Base-by-base conservation (phyloP, 1,284 basidiomycete genomes). In the Marasmius oreades region DNA sequence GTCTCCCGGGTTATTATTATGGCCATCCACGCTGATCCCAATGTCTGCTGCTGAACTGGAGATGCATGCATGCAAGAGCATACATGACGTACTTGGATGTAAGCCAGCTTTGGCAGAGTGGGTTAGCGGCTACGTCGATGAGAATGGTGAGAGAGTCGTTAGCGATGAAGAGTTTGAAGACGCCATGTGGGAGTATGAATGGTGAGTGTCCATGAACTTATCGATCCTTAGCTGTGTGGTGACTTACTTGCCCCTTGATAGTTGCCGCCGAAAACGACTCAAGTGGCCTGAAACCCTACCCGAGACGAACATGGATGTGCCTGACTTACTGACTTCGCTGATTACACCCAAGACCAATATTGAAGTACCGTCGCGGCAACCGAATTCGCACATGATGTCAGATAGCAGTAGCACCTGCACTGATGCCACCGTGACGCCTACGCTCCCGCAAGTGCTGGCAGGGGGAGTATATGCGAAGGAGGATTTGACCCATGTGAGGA, bases 171-270 rank as follows among this genome's bases (percentile, higher is more conserved):
- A 78, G 58, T 74, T 88, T 44, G 73, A 78, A 14, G 77, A 84
- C 31, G 67, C 74, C 11, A 62, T 89, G 11, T 88, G 84, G 82
- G 78, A 83, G 39, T 90, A 90, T 62, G 85, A 88, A 60, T 77
- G 78, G 87, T 88, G 68, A 57, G 82, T 71, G 31, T 46, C 50
- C 50, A n/a, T n/a, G n/a, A 28, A 46, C 43, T 59, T 56, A 51
- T 48, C 12, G 12, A n/a, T n/a, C n/a, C 7, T 42, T 16, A 37
- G 34, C 55, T 26, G 22, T 59, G 11, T 52, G 33, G 48, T 52
- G 33, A 26, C 34, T 55, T 14, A 53, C 43, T 20, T 53, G 16
- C 20, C 56, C 45, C 54, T 56, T 53, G 57, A 39, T 58, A 86
- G 85, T 57, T 87, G 86, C 70, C 79, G 79, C 51, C 79, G 84